phyloP scores from a whole-genome alignment of 192 early-diverging fungal species.

The Physocladia obscura region DNA sequence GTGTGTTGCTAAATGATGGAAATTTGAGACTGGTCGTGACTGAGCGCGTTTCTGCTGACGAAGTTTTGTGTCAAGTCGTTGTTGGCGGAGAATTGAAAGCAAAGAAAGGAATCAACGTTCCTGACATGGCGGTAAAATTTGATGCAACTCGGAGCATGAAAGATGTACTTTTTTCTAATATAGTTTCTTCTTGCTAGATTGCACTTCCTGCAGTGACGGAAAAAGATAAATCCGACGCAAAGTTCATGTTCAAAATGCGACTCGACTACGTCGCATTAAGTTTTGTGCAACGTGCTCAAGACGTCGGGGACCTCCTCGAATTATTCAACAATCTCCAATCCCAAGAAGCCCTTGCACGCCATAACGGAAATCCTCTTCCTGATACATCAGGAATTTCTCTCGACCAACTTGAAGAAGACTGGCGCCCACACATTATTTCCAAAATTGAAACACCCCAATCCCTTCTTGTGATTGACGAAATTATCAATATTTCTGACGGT shows the following conservation, averaged over 20 bases:
- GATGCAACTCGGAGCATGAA: no score
- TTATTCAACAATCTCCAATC: constrained; percentile 28
- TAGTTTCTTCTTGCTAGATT: constrained; percentile 40
- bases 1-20: constrained; percentile 58
- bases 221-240: constrained; percentile 52
- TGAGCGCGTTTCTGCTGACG: constrained; percentile 40
- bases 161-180: no score
- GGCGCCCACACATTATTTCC: constrained; percentile 55
- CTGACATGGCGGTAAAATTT: constrained; percentile 44
- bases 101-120: constrained; percentile 60
- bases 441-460: constrained; percentile 60
- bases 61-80: constrained; percentile 47
- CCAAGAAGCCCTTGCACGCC: constrained; percentile 47
- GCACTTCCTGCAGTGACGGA: constrained; percentile 56
- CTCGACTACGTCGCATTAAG: constrained; percentile 53
- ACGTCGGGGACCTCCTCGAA: constrained; percentile 50
- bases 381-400: constrained; percentile 6
- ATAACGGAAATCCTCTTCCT: background rate
- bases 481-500: constrained; percentile 44
- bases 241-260: constrained; percentile 46
- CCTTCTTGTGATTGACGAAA: constrained; percentile 53
- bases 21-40: constrained; percentile 40
- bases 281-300: constrained; percentile 52
- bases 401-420: constrained; percentile 42
- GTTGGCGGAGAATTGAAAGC: constrained; percentile 50